Evolutionary conservation across 2,329 filamentous ascomycete species (phyloP), one percentile per base, ranked within the genome.

Genomic region (Curvularia lunata): DNA sequence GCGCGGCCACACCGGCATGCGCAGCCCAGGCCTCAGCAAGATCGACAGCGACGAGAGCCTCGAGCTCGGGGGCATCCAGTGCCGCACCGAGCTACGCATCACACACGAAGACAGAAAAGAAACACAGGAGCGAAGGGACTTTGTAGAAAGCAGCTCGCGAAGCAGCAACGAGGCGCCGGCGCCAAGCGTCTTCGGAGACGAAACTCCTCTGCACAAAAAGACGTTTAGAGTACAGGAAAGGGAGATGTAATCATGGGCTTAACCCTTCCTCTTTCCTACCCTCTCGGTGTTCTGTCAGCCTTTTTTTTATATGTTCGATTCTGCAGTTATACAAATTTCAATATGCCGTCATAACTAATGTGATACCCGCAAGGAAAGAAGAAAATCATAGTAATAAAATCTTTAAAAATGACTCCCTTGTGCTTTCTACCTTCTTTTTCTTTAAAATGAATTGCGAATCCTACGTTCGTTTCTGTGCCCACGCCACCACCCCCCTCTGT

Each of bases 131-230:
- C 46, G 51, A 28, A 50, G 45, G 12, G 56, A 58, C 18, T 58
- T 54, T n/a, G 27, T 40, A 19, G 59, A 48, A 1, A 46, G 52
- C 1, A 67, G 64, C 49, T 66, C 63, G 40, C 54, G 63, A 45
- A 68, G 66, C 18, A 66, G 61, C 16, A 59, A 62, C 4, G 71
- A 72, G 45, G 61, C 58, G 28, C 54, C 58, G 18, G 23, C 46
- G 41, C 52, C 58, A n/a, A 61, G 58, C n/a, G 61, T 65, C 49
- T 73, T 68, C 58, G 71, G 64, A 0, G 71, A 73, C 48, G 71
- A 73, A 42, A 66, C 58, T 4, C 69, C 69, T 5, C 30, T 73
- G 42, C 62, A 64, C 19, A 69, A 69, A 57, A 34, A 58, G 16
- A 28, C 47, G 5, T 27, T 34, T 12, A 48, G 50, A 42, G 12